A percentile compares a stretch with the other conserved stretches of the same genome.
Evolutionary conservation across 2,329 filamentous ascomycete genomes (phyloP).

Genomic region (Neofusicoccum umdonicola): DNA sequence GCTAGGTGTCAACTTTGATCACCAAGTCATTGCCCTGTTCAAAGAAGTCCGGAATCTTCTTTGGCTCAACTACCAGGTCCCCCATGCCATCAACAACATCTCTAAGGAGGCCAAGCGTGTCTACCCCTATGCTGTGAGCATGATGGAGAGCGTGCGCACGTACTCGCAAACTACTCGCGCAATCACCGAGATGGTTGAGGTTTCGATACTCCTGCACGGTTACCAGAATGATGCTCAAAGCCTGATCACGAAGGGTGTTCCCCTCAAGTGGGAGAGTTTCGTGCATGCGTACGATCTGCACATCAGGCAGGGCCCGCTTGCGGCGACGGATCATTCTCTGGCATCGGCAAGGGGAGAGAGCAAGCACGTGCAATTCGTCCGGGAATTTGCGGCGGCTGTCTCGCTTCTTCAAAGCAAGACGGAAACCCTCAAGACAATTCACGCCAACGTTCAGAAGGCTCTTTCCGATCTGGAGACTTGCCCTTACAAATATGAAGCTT

Average conservation of each 20-base stretch:
- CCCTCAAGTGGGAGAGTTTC: conserved; percentile 94
- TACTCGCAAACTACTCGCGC: conserved; percentile 83
- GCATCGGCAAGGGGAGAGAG: conserved; percentile 63
- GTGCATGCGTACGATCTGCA: conserved; percentile 95
- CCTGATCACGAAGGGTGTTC: conserved; percentile 81
- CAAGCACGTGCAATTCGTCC: conserved; percentile 94
- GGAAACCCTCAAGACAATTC: conserved; percentile 71
- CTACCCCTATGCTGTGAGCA: conserved; percentile 93
- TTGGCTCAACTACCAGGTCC: conserved; percentile 92
- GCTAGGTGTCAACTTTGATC: conserved; percentile 92
- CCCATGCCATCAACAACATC: conserved; percentile 89
- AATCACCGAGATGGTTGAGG: conserved; percentile 81
- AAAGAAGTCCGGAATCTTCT: conserved; percentile 96
- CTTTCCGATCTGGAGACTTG: conserved; percentile 81
- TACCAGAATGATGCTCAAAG: conserved; percentile 88
- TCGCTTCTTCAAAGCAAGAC: conserved; percentile 88
- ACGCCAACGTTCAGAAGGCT: conserved; percentile 77
- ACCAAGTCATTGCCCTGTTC: conserved; percentile 94
- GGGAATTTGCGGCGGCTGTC: conserved; percentile 84
- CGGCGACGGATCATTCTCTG: conserved; percentile 47
- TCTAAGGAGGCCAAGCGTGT: conserved; percentile 99
- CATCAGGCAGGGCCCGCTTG: conserved; percentile 61
- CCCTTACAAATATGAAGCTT: conserved; percentile 74
- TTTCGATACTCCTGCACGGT: conserved; percentile 81
- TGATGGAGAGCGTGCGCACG: conserved; percentile 98